Evolutionary conservation across 73 alveolate genomes (phyloP), one percentile per base, ranked within the genome.

Genomic region (Paramecium octaurelia): DNA sequence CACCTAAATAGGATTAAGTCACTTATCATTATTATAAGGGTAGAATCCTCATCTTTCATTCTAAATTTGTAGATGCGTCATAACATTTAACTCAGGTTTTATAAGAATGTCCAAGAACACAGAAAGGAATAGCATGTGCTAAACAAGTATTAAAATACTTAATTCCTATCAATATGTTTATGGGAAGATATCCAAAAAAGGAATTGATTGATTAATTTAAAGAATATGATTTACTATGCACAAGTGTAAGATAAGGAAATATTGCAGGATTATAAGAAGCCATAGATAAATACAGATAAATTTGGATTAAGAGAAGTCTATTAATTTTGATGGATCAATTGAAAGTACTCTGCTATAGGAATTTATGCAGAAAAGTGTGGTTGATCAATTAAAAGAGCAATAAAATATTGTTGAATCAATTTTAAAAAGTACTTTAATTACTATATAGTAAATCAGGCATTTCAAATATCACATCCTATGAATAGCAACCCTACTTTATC

Each of bases 21-120:
- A 80, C 91, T 7, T 80, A 80, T 80, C 46, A 80, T 46, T 80
- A 80, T 46, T 80, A 80, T 46, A 80, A 80, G 24, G 91, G 91
- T 23, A 40, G 91, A 44, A 80, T 80, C 6, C 46, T 80, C 8
- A 80, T 80, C 3, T 80, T 80, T 80, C 31, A 80, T 31, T 80
- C 91, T 21, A 46, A 80, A 44, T 80, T 80, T 44, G 21, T 11
- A n/a, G 70, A 80, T 20, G 70, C 91, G 20, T 80, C 77, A 8
- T 23, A 46, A 48, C 91, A 80, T 80, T 46, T 80, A 21, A 31
- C 31, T 31, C 3, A 80, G 12, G 91, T 80, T 40, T 23, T 80
- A 9, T 23, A 80, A 14, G 57, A 80, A 24, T 80, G 91, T 80
- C 91, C 91, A 21, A 80, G 57, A 31, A 44, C 70, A n/a, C 3